Evolutionary conservation across 805 yeast species (phyloP), one percentile per base, ranked within the genome.

Genomic region (Yamadazyma ubonensis): DNA sequence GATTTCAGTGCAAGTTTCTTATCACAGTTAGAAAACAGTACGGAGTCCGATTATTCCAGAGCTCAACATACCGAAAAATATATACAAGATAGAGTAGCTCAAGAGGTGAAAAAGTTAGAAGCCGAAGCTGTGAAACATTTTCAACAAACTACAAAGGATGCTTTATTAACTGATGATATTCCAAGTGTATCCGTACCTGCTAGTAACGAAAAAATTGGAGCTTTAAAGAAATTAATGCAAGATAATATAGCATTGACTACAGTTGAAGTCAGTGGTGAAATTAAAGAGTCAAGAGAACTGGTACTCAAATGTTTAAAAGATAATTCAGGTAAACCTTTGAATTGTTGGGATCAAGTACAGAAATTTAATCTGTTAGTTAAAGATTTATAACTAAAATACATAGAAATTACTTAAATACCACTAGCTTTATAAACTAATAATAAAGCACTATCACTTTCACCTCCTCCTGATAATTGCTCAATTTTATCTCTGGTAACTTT

Each of bases 371-470:
- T 70, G 47, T 59, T 78, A 46, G 84, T 80, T 12, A 67, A 68
- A 48, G 65, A 70, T 46, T 63, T 75, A 46, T 75, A 63, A 49
- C 16, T 8, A 21, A 21, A 9, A 9, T 6, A 9, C 23, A 9
- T 9, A 7, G 23, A 9, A 9, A 23, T 4, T 10, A 17, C 19
- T 35, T 50, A 56, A 49, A 83, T 66, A 14, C 91, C 95, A 48
- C 83, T 77, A 5, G 88, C 95, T 58, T 83, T 83, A 70, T 93
- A 93, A 40, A 93, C 66, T 50, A 91, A 73, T 41, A 93, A 82
- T 61, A 93, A 76, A 2, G 99, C 99, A 54, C 93, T 81, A 63
- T 93, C 99, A 52, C 96, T 80, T 67, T 95, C 99, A 42, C 98
- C 97, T 42, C 99, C 99, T 31, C 99, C 99, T 4, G 97, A 86